These are phyloP conservation scores for Onygenales sp. DNA, from an alignment of 2,329 filamentous ascomycete genomes.

Conservation along the genomic window DNA sequence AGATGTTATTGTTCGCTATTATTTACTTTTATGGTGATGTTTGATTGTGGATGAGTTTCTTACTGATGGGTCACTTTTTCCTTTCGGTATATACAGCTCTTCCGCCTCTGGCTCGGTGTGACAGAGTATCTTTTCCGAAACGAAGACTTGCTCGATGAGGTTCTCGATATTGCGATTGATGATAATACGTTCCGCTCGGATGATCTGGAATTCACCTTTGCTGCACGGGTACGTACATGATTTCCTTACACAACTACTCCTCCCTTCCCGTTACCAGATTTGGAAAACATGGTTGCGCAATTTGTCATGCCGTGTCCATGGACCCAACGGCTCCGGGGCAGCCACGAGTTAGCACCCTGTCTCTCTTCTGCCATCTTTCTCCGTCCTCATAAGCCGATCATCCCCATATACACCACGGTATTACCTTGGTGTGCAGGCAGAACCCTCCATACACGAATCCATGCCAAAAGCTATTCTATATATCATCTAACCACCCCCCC, in stretches of 20 bases:
- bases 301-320: no score
- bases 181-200: constrained; percentile 91
- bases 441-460: no score
- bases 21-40: not conserved
- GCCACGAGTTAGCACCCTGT: no score
- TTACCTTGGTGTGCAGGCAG: no score
- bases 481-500: no score
- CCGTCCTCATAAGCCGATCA: no score
- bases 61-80: not conserved
- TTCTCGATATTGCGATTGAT: constrained; percentile 73
- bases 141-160: constrained; percentile 68
- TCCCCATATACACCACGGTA: no score
- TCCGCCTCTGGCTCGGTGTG: constrained; percentile 94
- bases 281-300: no score
- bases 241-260: not conserved
- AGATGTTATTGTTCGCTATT: not conserved
- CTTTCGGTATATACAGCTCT: constrained; percentile 46
- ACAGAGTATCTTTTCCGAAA: constrained; percentile 92
- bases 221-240: constrained; percentile 53
- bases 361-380: no score
- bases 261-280: not conserved
- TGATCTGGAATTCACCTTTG: constrained; percentile 96
- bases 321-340: no score
- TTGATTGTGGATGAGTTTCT: not conserved
- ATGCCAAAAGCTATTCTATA: no score